Evolutionary conservation across 2,329 filamentous ascomycete species (phyloP), one percentile per base, ranked within the genome.

Genomic region (Magnaporthiopsis incrustans): DNA sequence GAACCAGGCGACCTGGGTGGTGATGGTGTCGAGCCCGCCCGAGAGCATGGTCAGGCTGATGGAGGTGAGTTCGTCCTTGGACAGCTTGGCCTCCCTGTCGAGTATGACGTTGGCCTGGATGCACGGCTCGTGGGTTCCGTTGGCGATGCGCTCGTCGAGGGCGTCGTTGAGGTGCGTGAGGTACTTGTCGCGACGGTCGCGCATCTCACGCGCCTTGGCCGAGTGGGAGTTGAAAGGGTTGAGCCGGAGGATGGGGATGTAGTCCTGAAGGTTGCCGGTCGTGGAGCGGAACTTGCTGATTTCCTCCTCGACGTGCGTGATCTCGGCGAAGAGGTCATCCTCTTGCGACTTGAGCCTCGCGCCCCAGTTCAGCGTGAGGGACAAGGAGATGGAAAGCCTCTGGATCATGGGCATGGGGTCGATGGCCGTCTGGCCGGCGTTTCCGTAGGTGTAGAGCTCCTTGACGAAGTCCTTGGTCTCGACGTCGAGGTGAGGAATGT

Each of bases 401-500:
- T 89, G 86, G 60, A 89, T 88, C 82, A 88, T 86, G 0, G 86
- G 84, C 84, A 88, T 85, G 0, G 86, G 85, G 64, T 89, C 84
- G 0, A 89, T 81, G 0, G 83, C 78, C 1, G 75, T 75, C 0
- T 74, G 73, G 0, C 87, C 87, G 1, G 77, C 78, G 7, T 81
- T 75, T 2, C 87, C 86, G 66, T 87, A 83, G 26, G 79, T 77
- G 65, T 84, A 77, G 0, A 86, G 79, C 65, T 89, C 87, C 59
- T 80, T 79, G 61, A 89, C 76, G 63, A 89, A 89, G 63, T 85
- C 82, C 26, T 82, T 82, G 33, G 87, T 85, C 73, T 94, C 91
- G 33, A 92, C 84, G 68, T 94, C 90, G 62, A 94, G 86, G 68
- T 92, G 90, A 0, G 90, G 89, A 84, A 92, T 89, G 73, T 94